Evolutionary conservation across 805 yeast genomes (phyloP).

Genomic region (Kregervanrija fluxuum): DNA sequence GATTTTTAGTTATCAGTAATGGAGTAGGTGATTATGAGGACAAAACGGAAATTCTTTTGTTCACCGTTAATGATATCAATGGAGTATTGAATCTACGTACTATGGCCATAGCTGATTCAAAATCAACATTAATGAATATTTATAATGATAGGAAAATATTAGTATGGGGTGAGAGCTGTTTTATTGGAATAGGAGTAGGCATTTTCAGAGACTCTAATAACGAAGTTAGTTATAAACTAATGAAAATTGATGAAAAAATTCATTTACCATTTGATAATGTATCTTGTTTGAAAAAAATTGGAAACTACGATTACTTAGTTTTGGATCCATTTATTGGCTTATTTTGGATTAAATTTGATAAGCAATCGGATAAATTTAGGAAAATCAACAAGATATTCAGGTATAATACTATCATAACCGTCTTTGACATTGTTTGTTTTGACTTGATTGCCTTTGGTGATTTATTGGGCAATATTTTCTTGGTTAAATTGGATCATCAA

Average conservation of each 20-base stretch:
- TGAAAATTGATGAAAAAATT: background rate
- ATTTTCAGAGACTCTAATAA: conserved; percentile 3
- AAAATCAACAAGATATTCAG: background rate
- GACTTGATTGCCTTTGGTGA: conserved; percentile 19
- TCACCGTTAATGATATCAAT: conserved; percentile 7
- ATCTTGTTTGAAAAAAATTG: conserved; percentile 2
- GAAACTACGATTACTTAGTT: conserved; percentile 5
- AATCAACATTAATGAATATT: background rate
- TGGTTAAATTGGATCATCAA: conserved; percentile 4
- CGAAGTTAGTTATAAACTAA: conserved; percentile 5
- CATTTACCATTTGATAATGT: conserved; percentile 3
- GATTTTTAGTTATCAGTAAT: conserved; percentile 11
- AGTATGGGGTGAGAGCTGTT: conserved; percentile 10
- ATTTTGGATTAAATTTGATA: conserved; percentile 7
- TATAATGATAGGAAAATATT: conserved; percentile 4
- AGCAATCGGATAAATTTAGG: background rate
- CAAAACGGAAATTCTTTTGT: conserved; percentile 10
- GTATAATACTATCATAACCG: conserved; percentile 4
- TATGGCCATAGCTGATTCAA: conserved; percentile 9
- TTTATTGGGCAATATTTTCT: conserved; percentile 17
- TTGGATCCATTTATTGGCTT: conserved; percentile 20
- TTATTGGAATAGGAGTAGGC: background rate
- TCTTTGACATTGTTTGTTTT: conserved; percentile 6
- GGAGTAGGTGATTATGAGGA: conserved; percentile 2
- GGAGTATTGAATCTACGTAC: conserved; percentile 6